Conservation (phyloP, 2,329 filamentous ascomycete genomes). For the Thielaviopsis euricoi region DNA sequence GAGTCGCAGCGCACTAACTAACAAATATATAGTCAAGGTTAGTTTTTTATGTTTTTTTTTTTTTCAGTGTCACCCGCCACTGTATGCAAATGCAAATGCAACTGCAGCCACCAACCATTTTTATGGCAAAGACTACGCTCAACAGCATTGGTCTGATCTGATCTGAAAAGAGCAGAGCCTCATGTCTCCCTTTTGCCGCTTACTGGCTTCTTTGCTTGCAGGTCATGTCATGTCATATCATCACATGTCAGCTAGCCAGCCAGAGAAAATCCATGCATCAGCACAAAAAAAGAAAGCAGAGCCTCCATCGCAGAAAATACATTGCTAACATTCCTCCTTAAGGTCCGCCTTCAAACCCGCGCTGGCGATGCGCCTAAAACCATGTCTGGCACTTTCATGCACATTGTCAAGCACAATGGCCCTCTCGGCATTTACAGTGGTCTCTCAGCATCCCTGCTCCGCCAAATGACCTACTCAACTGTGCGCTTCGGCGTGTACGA, state of each 20-base stretch:
- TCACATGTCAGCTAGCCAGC: constrained; percentile 1
- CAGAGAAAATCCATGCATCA: too few species aligned
- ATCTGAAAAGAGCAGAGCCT: constrained; percentile 8
- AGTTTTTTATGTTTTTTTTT: too few species aligned
- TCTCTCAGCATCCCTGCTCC: constrained; percentile 79
- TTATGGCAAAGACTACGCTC: not conserved
- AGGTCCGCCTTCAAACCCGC: constrained; percentile 83
- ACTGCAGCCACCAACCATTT: not conserved
- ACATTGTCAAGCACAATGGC: constrained; percentile 64
- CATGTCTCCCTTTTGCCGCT: constrained; percentile 2
- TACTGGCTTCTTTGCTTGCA: not conserved
- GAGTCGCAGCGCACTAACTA: too few species aligned
- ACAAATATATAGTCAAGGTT: too few species aligned
- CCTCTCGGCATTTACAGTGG: constrained; percentile 73
- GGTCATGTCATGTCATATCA: not conserved
- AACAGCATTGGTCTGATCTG: too few species aligned
- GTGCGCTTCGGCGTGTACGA: constrained; percentile 96
- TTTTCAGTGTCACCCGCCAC: not conserved
- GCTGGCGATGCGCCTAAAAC: constrained; percentile 55
- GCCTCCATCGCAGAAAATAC: too few species aligned
- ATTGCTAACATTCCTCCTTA: constrained; percentile 1
- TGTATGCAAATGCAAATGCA: not conserved
- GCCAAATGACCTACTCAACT: constrained; percentile 90
- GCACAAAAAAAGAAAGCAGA: too few species aligned
- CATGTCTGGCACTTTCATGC: constrained; percentile 72